phyloP scores from a whole-genome alignment of 75 land plant genomes.

The Sequoia sempervirens region DNA sequence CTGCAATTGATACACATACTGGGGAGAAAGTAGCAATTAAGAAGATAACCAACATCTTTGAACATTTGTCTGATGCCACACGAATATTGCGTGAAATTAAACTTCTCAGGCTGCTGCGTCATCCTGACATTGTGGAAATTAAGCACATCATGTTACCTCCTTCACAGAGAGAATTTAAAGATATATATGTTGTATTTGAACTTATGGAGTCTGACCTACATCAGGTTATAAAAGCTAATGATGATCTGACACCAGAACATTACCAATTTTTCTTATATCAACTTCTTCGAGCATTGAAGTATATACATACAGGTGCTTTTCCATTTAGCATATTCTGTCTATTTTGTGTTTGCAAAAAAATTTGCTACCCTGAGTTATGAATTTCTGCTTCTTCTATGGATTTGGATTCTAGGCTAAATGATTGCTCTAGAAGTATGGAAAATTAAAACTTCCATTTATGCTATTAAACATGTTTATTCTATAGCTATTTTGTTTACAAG shows the following conservation, averaged over 20 bases:
- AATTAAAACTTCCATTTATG: background rate
- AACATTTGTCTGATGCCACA: conserved; percentile 41
- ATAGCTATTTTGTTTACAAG: background rate
- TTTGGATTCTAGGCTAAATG: background rate
- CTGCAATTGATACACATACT: conserved; percentile 31
- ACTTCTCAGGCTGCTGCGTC: conserved; percentile 28
- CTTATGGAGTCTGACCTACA: conserved; percentile 46
- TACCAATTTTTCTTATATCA: conserved; percentile 89
- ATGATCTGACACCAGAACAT: conserved; percentile 87
- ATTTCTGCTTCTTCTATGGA: background rate
- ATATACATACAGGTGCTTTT: conserved; percentile 78
- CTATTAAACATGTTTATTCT: background rate
- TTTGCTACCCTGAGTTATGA: background rate
- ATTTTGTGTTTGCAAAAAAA: background rate
- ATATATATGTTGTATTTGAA: conserved; percentile 39
- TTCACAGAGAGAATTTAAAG: conserved; percentile 38
- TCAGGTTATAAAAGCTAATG: conserved; percentile 81
- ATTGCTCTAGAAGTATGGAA: background rate
- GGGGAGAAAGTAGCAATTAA: conserved; percentile 43
- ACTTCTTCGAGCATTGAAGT: conserved; percentile 87
- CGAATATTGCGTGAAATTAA: conserved; percentile 39
- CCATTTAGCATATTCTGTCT: background rate
- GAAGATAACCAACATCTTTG: conserved; percentile 42
- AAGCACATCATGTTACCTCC: conserved; percentile 44
- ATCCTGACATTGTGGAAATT: conserved; percentile 48